A percentile compares a stretch with the other conserved stretches of the same genome.
phyloP scores from a whole-genome alignment of 306 rosid species.

The Cucurbita pepo region DNA sequence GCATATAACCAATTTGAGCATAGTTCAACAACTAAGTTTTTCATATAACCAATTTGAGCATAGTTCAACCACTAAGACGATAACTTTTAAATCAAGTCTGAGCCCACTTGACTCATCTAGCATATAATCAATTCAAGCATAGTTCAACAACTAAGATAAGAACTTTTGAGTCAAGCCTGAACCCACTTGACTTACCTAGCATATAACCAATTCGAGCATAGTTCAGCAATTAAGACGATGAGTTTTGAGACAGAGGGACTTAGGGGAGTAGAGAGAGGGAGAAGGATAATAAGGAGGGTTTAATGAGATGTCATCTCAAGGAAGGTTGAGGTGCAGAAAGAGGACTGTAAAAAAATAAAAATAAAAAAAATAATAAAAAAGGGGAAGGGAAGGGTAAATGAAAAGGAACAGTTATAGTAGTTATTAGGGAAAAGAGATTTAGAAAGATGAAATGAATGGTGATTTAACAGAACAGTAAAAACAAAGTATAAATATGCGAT shows the following conservation, averaged over 20 bases:
- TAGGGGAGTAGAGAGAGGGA: not conserved
- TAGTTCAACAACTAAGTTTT: no score
- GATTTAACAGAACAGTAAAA: not conserved
- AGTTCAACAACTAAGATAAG: no score
- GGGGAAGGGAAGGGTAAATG: not conserved
- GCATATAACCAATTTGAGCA: no score
- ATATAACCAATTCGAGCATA: not conserved
- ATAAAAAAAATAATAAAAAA: no score
- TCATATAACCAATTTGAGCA: no score
- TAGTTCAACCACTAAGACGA: no score
- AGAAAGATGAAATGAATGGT: not conserved
- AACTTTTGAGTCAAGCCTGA: no score
- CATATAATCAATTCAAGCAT: no score
- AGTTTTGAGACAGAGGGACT: not conserved
- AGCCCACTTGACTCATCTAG: no score
- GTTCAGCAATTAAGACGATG: no score
- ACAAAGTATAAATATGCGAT: not conserved
- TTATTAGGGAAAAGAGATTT: not conserved
- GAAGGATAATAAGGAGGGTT: not conserved
- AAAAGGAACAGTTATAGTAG: not conserved
- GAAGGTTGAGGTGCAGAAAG: not conserved
- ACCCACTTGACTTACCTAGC: not conserved
- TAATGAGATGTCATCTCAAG: slow-evolving; percentile 4
- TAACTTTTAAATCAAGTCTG: no score
- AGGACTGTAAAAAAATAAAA: not conserved